Evolutionary conservation across 192 early-diverging fungal genomes (phyloP).

Genomic region (Coemansia sp.): DNA sequence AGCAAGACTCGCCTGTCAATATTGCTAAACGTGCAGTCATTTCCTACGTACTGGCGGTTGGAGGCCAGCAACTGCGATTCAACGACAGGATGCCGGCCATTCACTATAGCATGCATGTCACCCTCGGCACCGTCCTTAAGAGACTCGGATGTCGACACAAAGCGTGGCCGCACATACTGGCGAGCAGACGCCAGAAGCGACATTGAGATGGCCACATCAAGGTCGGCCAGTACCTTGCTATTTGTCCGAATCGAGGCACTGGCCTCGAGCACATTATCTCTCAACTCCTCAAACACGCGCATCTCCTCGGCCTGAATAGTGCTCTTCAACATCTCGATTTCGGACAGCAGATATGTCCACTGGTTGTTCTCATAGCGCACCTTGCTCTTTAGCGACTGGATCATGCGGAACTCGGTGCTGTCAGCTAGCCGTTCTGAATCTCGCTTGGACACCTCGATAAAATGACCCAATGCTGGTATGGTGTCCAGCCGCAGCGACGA

Average conservation of each 20-base stretch:
- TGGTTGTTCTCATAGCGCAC: slow-evolving; percentile 58
- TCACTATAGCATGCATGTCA: slow-evolving; percentile 19
- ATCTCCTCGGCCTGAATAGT: slow-evolving; percentile 59
- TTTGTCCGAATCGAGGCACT: slow-evolving; percentile 62
- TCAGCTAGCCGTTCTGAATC: slow-evolving; percentile 46
- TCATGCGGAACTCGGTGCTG: slow-evolving; percentile 41
- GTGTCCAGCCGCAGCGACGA: slow-evolving; percentile 51
- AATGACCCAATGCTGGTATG: slow-evolving; percentile 48
- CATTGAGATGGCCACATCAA: slow-evolving; percentile 71
- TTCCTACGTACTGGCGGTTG: slow-evolving; percentile 59
- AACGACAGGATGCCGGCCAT: slow-evolving; percentile 66
- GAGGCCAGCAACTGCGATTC: slow-evolving; percentile 57
- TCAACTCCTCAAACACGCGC: slow-evolving; percentile 58
- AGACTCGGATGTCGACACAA: slow-evolving; percentile 6
- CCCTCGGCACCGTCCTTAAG: not conserved
- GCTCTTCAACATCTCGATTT: slow-evolving; percentile 55
- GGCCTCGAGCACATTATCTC: slow-evolving; percentile 55
- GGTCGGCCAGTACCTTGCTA: slow-evolving; percentile 64
- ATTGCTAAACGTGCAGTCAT: slow-evolving; percentile 57
- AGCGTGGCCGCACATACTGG: slow-evolving; percentile 60
- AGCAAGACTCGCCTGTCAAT: slow-evolving; percentile 45
- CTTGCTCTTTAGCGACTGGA: slow-evolving; percentile 58
- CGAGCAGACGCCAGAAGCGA: slow-evolving; percentile 59
- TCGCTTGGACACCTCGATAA: slow-evolving; percentile 60
- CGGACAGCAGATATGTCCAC: slow-evolving; percentile 64